These are phyloP conservation scores for Colletotrichum melonis DNA, from an alignment of 2,329 filamentous ascomycete species.

Conservation along the genomic window DNA sequence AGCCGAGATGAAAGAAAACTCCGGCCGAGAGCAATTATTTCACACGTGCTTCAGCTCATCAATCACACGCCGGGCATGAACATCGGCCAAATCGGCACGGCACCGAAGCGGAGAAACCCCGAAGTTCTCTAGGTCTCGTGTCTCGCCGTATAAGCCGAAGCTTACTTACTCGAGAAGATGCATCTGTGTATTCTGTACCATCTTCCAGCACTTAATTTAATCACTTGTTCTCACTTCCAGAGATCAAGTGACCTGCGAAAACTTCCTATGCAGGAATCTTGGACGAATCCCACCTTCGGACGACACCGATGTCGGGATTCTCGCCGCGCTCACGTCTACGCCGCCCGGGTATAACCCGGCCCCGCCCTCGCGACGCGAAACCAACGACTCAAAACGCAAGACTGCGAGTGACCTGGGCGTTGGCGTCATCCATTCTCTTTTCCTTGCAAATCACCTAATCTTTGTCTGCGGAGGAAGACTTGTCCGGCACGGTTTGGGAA, in stretches of 20 bases:
- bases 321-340: not conserved
- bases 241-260: too few relatives aligned
- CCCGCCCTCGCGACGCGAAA: not conserved
- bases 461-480: slow-evolving; percentile 24
- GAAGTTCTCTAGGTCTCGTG: not conserved
- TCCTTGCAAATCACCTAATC: not conserved
- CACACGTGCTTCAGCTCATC: not conserved
- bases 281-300: not conserved
- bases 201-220: too few relatives aligned
- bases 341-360: slow-evolving; percentile 32
- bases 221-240: too few relatives aligned
- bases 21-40: not conserved
- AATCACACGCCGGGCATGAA: not conserved
- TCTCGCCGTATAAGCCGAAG: not conserved
- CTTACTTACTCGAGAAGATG: too few relatives aligned
- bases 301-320: slow-evolving; percentile 25
- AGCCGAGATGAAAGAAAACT: not conserved
- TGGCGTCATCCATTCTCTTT: slow-evolving; percentile 28
- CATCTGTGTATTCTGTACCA: too few relatives aligned
- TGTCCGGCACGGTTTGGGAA: not conserved
- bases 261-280: too few relatives aligned
- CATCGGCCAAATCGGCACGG: slow-evolving; percentile 26
- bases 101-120: slow-evolving; percentile 13
- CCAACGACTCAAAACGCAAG: not conserved
- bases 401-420: not conserved